Evolutionary conservation across 768 basidiomycete species (phyloP).

Genomic region (Phylloporus sp.): DNA sequence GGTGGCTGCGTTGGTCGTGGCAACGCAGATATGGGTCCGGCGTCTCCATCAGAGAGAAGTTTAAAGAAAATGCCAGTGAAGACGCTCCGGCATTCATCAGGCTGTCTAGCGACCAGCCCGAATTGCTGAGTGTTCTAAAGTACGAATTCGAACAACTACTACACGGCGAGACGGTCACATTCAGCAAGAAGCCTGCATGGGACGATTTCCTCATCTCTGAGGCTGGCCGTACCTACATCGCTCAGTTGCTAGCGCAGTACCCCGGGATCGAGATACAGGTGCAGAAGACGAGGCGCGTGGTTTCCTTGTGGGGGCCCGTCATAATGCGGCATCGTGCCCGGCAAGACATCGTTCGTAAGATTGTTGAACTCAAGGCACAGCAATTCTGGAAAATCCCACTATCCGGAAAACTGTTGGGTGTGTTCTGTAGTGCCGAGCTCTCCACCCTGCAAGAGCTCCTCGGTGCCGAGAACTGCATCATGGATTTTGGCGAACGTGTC

Average conservation of each 20-base stretch:
- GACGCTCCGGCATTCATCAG: conserved; percentile 36
- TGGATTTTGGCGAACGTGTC: conserved; percentile 41
- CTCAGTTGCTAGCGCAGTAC: conserved; percentile 37
- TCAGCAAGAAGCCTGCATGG: conserved; percentile 57
- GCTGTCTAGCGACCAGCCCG: conserved; percentile 47
- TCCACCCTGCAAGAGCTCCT: conserved; percentile 42
- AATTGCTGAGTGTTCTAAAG: conserved; percentile 54
- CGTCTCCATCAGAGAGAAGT: conserved; percentile 29
- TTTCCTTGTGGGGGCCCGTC: conserved; percentile 55
- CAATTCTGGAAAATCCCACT: conserved; percentile 45
- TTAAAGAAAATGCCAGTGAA: conserved; percentile 6
- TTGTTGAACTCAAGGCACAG: conserved; percentile 41
- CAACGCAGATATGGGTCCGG: conserved; percentile 26
- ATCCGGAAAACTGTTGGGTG: conserved; percentile 40
- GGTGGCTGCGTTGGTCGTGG: conserved; percentile 38
- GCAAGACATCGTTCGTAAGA: conserved; percentile 43
- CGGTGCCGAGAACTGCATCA: conserved; percentile 53
- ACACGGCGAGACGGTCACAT: conserved; percentile 54
- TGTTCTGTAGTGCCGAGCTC: conserved; percentile 47
- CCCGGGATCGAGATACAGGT: conserved; percentile 42
- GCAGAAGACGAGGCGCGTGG: conserved; percentile 37
- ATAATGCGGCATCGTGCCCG: conserved; percentile 39
- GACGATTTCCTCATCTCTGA: conserved; percentile 53
- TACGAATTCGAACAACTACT: conserved; percentile 57
- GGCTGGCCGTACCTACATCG: conserved; percentile 44